Evolutionary conservation across 169 alveolate genomes (phyloP), one percentile per base, ranked within the genome.

Genomic region (Hepatocystis sp.): DNA sequence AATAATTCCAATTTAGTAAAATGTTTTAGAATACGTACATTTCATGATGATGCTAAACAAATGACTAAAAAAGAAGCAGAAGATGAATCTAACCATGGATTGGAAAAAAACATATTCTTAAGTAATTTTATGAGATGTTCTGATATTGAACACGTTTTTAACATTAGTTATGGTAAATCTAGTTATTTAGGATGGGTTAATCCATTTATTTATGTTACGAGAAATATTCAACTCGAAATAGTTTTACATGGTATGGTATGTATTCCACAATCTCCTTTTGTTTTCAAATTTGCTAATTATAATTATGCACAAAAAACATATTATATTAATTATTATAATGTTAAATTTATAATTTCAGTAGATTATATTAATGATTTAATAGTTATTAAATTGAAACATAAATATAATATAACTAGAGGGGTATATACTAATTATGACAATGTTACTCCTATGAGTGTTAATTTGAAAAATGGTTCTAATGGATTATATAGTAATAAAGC

Each of bases 131-230:
- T 60, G 42, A 76, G 42, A 28, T 15, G 76, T n/a, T 36, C 81
- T 0, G 85, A 68, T 55, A 64, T 85, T 28, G 86, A 76, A 28
- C 84, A 84, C 67, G 88, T 85, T 68, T 91, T 91, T 81, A 84
- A 86, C 56, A 85, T 88, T 27, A 66, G 67, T 11, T 91, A 91
- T 55, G 94, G 94, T 21, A 91, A 94, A 53, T 60, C 88, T 19
- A 88, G 91, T 32, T 92, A 90, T 63, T 91, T 93, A 47, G 97
- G 97, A 4, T 94, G 97, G 97, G 94, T 94, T 4, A 91, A 92
- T 58, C 97, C 97, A 10, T 94, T 92, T 84, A 76, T 92, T 30
- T 90, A 90, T 85, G 66, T 92, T 23, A 68, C 97, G 17, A 30
- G 95, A 52, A 84, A 92, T 47, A 86, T 91, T 17, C 94, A 85